Base-by-base conservation (phyloP, 2,329 filamentous ascomycete species). In the Xylariales sp. region DNA sequence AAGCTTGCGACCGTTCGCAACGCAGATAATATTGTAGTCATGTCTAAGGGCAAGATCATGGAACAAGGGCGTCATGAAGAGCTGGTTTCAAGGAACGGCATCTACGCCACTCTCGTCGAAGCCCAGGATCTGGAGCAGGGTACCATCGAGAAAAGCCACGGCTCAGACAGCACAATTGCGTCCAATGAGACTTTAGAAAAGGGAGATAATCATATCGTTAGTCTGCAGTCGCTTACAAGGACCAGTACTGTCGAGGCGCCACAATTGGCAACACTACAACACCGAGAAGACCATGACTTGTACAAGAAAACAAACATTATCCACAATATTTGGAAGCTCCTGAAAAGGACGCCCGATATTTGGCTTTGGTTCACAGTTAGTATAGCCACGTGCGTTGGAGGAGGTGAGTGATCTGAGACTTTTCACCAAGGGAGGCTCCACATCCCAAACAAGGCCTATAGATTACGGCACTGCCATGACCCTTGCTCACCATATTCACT, bases 1-100 rank as follows among this genome's bases (percentile, higher is more conserved):
- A 68, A 85, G 7, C 63, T 89, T 36, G 79, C 79, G 1, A 90
- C 83, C n/a, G 78, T 88, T 14, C 82, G 83, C 55, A 80, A 88
- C 46, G 83, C 84, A 1, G 79, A 90, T 54, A 64, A 79, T 6
- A 89, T 89, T 29, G 85, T 85, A 47, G 40, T 47, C 5, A 28
- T 47, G 31, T 10, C 25, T 12, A 20, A 42, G 15, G 50, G 46
- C 4, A 17, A 23, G 1, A 34, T 43, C 11, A 34, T 44, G 5
- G 45, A 51, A 27, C 45, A 49, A 34, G 52, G 53, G 2, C 52
- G 42, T 6, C 53, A 55, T 34, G 29, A 32, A 2, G 20, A 36
- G 8, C 38, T 54, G 10, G 28, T 52, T 5, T 38, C 34, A 1
- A 6, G 20, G 5, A 19, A 35, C 6, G 49, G 49, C 5, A 40